Evolutionary conservation across 2,329 filamentous ascomycete species (phyloP).

Genomic region (Aspergillus texensis): DNA sequence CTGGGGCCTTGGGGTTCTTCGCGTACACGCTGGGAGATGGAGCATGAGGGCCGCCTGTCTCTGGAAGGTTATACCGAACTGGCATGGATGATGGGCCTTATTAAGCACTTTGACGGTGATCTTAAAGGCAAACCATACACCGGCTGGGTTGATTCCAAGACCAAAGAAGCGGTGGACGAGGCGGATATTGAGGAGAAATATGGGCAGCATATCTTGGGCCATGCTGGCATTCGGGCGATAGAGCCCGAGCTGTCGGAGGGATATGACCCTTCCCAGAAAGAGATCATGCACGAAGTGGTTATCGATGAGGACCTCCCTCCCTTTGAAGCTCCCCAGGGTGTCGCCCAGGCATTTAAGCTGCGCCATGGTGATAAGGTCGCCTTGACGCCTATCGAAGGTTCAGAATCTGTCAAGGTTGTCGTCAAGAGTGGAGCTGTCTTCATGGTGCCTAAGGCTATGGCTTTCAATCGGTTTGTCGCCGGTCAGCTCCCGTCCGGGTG

Average conservation of each 20-base stretch:
- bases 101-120: conserved; percentile 97
- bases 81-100: conserved; percentile 99
- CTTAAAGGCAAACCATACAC: conserved; percentile 96
- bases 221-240: conserved; percentile 95
- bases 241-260: conserved; percentile 96
- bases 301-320: conserved; percentile 96
- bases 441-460: conserved; percentile 93
- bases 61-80: conserved; percentile 98
- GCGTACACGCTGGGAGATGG: conserved; percentile 98
- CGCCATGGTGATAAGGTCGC: conserved; percentile 97
- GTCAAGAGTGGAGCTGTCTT: conserved; percentile 94
- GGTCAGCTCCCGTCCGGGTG: conserved; percentile 96
- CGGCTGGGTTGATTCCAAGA: conserved; percentile 93
- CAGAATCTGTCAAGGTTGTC: conserved; percentile 90
- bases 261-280: conserved; percentile 98
- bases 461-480: conserved; percentile 95
- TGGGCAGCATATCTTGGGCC: conserved; percentile 93
- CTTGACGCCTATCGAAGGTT: conserved; percentile 91
- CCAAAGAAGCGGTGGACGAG: conserved; percentile 92
- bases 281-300: conserved; percentile 94
- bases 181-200: conserved; percentile 98
- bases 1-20: conserved; percentile 90
- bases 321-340: conserved; percentile 96
- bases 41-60: conserved; percentile 93
- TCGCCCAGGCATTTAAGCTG: conserved; percentile 93